phyloP scores from a whole-genome alignment of 768 basidiomycete genomes.

The Hygrophorus russula region DNA sequence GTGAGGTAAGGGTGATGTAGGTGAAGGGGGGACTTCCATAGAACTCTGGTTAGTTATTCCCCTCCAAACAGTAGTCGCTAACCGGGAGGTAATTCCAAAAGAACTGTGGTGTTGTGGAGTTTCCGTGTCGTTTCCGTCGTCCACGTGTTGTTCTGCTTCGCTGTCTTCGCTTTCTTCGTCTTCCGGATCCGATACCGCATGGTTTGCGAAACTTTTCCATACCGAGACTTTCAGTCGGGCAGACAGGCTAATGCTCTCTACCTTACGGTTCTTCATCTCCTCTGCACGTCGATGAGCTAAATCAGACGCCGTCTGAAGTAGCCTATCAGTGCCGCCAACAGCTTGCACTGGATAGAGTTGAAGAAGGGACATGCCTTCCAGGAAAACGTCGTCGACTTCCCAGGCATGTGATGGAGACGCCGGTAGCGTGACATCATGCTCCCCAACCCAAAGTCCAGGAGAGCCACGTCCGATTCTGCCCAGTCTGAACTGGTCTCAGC shows the following conservation, averaged over 20 bases:
- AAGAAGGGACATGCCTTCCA: slow-evolving; percentile 53
- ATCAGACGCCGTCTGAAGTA: slow-evolving; percentile 59
- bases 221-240: slow-evolving; percentile 45
- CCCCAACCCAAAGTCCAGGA: slow-evolving; percentile 45
- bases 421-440: slow-evolving; percentile 20
- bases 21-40: slow-evolving; percentile 50
- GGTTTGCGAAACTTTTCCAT: slow-evolving; percentile 60
- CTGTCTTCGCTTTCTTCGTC: slow-evolving; percentile 19
- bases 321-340: slow-evolving; percentile 58
- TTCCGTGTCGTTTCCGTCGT: slow-evolving; percentile 37
- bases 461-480: slow-evolving; percentile 33
- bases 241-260: slow-evolving; percentile 34
- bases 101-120: slow-evolving; percentile 15
- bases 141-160: slow-evolving; percentile 17
- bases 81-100: slow-evolving; percentile 34
- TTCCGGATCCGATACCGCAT: slow-evolving; percentile 26
- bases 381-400: slow-evolving; percentile 53
- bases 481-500: slow-evolving; percentile 26
- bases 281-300: slow-evolving; percentile 40
- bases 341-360: slow-evolving; percentile 53
- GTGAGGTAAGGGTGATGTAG: slow-evolving; percentile 23
- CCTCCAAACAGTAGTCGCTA: slow-evolving; percentile 61
- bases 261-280: slow-evolving; percentile 20
- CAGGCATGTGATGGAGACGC: slow-evolving; percentile 34
- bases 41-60: slow-evolving; percentile 68